A percentile compares a stretch with the other conserved stretches of the same genome.
Conservation (phyloP, 768 basidiomycete species). For the Naematelia aurantialba region DNA sequence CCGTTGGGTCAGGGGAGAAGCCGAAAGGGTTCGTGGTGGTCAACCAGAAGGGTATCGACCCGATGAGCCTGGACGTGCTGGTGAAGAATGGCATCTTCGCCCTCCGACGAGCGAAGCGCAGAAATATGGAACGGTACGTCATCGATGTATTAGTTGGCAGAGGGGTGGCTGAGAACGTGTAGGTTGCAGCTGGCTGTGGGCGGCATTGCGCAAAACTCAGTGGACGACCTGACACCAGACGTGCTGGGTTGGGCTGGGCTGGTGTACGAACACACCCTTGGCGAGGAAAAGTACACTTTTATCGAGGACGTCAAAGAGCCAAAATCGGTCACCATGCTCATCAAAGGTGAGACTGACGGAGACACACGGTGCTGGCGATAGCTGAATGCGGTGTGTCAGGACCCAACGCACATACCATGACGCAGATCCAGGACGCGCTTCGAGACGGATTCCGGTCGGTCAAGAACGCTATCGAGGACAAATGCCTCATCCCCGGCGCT, state of each 20-base stretch:
- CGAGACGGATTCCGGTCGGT: constrained; percentile 93
- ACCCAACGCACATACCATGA: constrained; percentile 90
- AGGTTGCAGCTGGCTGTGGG: constrained; percentile 92
- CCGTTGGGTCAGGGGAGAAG: constrained; percentile 56
- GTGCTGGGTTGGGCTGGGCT: constrained; percentile 95
- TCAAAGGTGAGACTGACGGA: constrained; percentile 63
- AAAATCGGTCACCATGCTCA: constrained; percentile 88
- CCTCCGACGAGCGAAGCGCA: constrained; percentile 87
- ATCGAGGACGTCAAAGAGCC: constrained; percentile 94
- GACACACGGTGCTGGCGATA: not conserved
- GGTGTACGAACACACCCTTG: constrained; percentile 97
- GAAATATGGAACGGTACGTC: constrained; percentile 94
- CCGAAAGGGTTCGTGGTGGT: constrained; percentile 84
- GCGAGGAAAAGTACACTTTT: constrained; percentile 98
- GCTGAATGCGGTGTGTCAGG: constrained; percentile 50
- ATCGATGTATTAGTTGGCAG: not conserved
- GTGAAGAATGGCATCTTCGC: constrained; percentile 96
- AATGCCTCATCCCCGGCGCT: constrained; percentile 83
- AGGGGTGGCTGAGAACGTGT: constrained; percentile 7
- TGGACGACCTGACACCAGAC: constrained; percentile 87
- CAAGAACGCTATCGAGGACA: constrained; percentile 94
- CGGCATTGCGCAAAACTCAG: constrained; percentile 93
- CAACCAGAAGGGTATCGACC: constrained; percentile 99
- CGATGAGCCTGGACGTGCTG: constrained; percentile 87
- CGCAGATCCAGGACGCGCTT: constrained; percentile 96